Evolutionary conservation across 2,329 filamentous ascomycete species (phyloP), one percentile per base, ranked within the genome.

Genomic region (Lachnellula hyalina): DNA sequence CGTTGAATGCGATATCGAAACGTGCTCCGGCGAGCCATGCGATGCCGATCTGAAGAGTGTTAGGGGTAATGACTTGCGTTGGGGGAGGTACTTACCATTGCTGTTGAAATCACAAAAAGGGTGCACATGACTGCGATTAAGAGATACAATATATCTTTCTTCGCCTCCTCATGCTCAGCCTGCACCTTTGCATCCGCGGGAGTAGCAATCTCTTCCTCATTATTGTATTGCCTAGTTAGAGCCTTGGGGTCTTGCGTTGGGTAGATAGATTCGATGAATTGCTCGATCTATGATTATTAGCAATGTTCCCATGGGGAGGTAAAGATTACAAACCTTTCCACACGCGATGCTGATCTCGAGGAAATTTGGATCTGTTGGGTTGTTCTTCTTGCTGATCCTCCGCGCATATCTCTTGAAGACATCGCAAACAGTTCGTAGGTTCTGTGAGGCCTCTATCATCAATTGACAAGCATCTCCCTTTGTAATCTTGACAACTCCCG

Each of bases 241-340:
- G 77, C 75, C 66, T 87, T 85, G 45, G 88, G 81, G 60, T 89
- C 84, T 72, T 96, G 90, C 8, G 83, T 81, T 3, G 94, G 94
- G 82, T 92, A 97, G 63, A 97, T 84, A 5, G 85, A 86, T 73
- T 97, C 93, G 70, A 97, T 96, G 70, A 96, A 96, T 77, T 94
- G 89, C 71, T 97, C 92, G 61, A 96, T 89, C 88, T 94, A 65
- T 35, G 32, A 23, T 32, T 40, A 51, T 61, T 42, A 62, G 49
- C 32, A 42, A 38, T 17, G 5, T 19, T 35, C 35, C 21, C 34
- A 23, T 46, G 5, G 5, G 2, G n/a, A 19, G 12, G 47, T 38
- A 56, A 35, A 17, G 48, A 40, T 40, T 28, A 23, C 75, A 65
- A 71, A 93, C 89, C 81, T 90, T 91, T 68, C 84, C 93, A 69